These are phyloP conservation scores for Circinella minor DNA, from an alignment of 371 early-diverging fungal species.

Conservation along the genomic window DNA sequence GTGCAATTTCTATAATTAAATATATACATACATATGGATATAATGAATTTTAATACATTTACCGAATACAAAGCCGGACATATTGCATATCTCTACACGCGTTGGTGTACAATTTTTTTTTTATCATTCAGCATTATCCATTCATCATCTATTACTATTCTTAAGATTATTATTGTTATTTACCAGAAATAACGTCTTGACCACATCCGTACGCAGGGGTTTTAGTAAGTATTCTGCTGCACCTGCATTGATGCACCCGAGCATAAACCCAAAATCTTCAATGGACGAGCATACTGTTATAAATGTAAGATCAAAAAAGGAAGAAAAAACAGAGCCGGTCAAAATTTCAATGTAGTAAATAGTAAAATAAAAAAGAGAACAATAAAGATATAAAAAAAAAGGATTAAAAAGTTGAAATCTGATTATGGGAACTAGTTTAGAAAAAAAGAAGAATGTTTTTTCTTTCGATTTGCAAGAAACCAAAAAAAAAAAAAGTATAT, in stretches of 20 bases:
- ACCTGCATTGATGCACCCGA: slow-evolving; percentile 56
- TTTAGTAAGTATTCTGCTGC: slow-evolving; percentile 60
- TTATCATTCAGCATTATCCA: background rate
- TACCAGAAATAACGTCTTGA: slow-evolving; percentile 63
- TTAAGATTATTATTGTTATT: slow-evolving; percentile 7
- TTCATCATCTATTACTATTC: background rate
- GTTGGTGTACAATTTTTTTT: too few species aligned
- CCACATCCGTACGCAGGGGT: slow-evolving; percentile 53
- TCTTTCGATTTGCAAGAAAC: too few species aligned
- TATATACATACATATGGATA: background rate
- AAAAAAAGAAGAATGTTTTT: too few species aligned
- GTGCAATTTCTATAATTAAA: slow-evolving; percentile 20
- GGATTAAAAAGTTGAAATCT: too few species aligned
- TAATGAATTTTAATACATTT: background rate
- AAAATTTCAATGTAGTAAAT: background rate
- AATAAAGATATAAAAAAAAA: too few species aligned
- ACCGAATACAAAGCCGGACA: too few species aligned
- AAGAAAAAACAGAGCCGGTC: slow-evolving; percentile 16
- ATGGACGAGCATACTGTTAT: slow-evolving; percentile 38
- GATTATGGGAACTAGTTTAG: too few species aligned
- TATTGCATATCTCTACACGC: too few species aligned
- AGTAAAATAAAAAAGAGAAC: background rate
- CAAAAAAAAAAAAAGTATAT: too few species aligned
- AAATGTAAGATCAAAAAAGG: slow-evolving; percentile 17
- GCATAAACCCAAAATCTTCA: slow-evolving; percentile 39